Conservation (phyloP, 306 rosid genomes). For the Oemleria cerasiformis region DNA sequence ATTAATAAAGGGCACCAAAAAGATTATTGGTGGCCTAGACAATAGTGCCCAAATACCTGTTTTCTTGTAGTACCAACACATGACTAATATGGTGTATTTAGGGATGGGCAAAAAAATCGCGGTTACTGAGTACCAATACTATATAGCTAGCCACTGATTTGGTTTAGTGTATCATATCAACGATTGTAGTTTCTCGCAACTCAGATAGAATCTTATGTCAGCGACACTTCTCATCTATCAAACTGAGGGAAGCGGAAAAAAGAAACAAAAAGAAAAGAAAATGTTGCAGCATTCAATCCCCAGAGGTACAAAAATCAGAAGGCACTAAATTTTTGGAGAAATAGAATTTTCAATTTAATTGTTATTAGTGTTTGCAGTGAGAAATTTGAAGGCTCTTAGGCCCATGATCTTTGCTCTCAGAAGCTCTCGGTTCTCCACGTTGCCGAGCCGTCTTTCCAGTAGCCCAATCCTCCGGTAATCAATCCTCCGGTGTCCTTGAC, state of each 20-base stretch:
- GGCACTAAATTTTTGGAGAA: too few relatives aligned
- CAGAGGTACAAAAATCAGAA: constrained; percentile 43
- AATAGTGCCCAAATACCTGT: too few relatives aligned
- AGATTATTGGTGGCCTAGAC: too few relatives aligned
- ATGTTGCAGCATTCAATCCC: constrained; percentile 42
- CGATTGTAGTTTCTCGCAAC: too few relatives aligned
- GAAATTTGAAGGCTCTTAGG: constrained; percentile 49
- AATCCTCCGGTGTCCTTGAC: too few relatives aligned
- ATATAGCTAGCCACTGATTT: too few relatives aligned
- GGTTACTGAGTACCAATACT: too few relatives aligned
- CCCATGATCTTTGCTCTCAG: constrained; percentile 61
- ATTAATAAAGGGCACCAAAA: too few relatives aligned
- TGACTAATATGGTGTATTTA: too few relatives aligned
- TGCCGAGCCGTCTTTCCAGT: constrained; percentile 45
- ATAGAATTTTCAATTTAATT: neutral
- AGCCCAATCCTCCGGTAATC: constrained; percentile 50
- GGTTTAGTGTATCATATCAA: too few relatives aligned
- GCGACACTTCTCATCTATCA: neutral
- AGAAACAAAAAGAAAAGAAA: neutral
- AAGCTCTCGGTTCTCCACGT: constrained; percentile 55
- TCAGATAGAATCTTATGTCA: constrained; percentile 4
- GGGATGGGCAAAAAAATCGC: too few relatives aligned
- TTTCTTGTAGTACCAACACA: too few relatives aligned
- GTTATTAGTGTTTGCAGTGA: constrained; percentile 50
- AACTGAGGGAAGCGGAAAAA: neutral